Base-by-base conservation (phyloP, 176 grass and related monocot species). In the Cenchrus americanus region DNA sequence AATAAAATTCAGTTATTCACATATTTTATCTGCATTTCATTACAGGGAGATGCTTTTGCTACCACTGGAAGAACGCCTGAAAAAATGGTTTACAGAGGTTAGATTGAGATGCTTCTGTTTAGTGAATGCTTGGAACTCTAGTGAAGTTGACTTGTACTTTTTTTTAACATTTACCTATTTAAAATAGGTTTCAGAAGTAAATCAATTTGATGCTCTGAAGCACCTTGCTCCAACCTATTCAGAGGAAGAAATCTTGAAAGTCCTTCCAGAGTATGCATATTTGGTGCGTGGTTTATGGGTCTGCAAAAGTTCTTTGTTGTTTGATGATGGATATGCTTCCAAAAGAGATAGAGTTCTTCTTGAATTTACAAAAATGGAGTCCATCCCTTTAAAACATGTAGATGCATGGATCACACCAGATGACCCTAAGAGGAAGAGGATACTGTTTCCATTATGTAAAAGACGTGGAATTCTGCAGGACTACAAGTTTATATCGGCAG, bases 281-380 rank as follows among this genome's bases (percentile, higher is more conserved):
- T 90, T 94, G 82, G 92, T 94, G 58, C 89, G 82, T 34, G 92
- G 92, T 43, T 80, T 92, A 71, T 94, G 92, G 92, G 92, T 94
- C 66, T 85, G 84, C 73, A 92, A 89, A 87, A 94, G 92, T 73
- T 90, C 89, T 57, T 83, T 94, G 44, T 72, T 94, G 65, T 85
- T 87, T 88, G 77, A 94, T 66, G 84, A 81, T n/a, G 64, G 17
- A 69, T 50, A 58, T 46, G 82, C 71, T 92, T 54, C 47, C 27
- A 77, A 63, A 82, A 94, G 92, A 70, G 89, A 94, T 44, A 85
- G 18, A 49, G 46, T 89, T 59, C 76, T 94, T 52, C 88, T 72
- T 8, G 77, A 85, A 47, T 94, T 94, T 89, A 90, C 73, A 30
- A 87, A 83, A 86, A 94, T 49, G 14, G 84, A 89, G 2, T 78